Percentiles rank a stretch among this genome's conserved stretches.
Evolutionary conservation across 805 yeast genomes (phyloP).

Genomic region (Allodekkera sacchari): DNA sequence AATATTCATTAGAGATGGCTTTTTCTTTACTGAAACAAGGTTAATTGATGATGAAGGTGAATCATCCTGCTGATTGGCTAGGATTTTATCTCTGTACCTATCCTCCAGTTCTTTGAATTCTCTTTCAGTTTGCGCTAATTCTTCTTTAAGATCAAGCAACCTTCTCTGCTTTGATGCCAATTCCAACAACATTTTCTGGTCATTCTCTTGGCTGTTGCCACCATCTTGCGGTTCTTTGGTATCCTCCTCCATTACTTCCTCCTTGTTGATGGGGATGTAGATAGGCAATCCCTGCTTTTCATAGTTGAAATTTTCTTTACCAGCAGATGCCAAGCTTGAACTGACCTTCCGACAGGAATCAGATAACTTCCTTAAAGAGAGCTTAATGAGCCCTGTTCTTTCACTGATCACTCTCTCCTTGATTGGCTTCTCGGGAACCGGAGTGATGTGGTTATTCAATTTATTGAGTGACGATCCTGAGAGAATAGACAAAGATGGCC

Average conservation of each 20-base stretch:
- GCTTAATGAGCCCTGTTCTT: conserved; percentile 42
- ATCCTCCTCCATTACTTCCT: conserved; percentile 1
- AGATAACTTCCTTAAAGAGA: conserved; percentile 22
- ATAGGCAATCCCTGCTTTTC: conserved; percentile 26
- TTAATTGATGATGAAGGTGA: background rate
- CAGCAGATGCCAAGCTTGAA: background rate
- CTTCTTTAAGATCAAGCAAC: conserved; percentile 39
- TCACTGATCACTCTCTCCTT: conserved; percentile 38
- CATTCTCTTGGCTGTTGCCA: background rate
- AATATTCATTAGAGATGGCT: conserved; percentile 2
- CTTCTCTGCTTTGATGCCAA: conserved; percentile 47
- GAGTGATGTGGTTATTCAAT: conserved; percentile 8
- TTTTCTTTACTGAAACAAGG: background rate
- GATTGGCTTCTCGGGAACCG: conserved; percentile 15
- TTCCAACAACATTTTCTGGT: conserved; percentile 23
- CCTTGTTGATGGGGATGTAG: conserved; percentile 25
- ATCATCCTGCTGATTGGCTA: background rate
- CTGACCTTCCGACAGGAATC: background rate
- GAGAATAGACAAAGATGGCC: conserved; percentile 26
- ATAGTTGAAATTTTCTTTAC: conserved; percentile 1
- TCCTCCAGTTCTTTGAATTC: conserved; percentile 30
- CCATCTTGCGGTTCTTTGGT: conserved; percentile 2
- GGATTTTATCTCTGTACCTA: conserved; percentile 16
- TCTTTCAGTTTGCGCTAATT: conserved; percentile 30
- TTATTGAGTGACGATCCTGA: conserved; percentile 20